Conservation (phyloP, 257 asterid species). For the Gardenia jasminoides region DNA sequence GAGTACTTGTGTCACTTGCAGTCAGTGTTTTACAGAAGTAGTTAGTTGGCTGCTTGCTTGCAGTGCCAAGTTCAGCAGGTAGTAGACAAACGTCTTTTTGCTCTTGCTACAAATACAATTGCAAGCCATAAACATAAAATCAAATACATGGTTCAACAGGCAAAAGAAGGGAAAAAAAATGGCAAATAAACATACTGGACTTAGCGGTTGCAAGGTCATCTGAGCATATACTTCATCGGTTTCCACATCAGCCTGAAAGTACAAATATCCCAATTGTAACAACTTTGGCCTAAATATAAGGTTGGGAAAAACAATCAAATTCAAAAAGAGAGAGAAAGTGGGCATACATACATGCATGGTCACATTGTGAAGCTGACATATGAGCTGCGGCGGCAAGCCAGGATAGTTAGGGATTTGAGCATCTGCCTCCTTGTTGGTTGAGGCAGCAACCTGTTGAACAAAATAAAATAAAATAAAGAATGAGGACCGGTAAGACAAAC, state of each 20-base stretch:
- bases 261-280: slow-evolving; percentile 1
- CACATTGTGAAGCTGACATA: slow-evolving; percentile 95
- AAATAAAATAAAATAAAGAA: slow-evolving; percentile 10
- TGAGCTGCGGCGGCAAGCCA: slow-evolving; percentile 84
- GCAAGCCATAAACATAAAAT: slow-evolving; percentile 10
- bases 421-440: slow-evolving; percentile 90
- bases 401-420: slow-evolving; percentile 84
- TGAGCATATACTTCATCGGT: slow-evolving; percentile 96
- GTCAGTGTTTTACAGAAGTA: slow-evolving; percentile 91
- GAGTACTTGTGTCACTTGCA: slow-evolving; percentile 95
- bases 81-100: slow-evolving; percentile 84
- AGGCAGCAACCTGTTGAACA: slow-evolving; percentile 79
- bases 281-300: background rate
- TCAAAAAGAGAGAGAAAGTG: background rate
- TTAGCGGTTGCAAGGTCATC: slow-evolving; percentile 92
- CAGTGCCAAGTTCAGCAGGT: slow-evolving; percentile 81
- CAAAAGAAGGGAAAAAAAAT: slow-evolving; percentile 15
- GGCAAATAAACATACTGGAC: slow-evolving; percentile 49
- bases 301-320: background rate
- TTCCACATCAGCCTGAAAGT: slow-evolving; percentile 85
- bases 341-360: slow-evolving; percentile 80
- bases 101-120: slow-evolving; percentile 63
- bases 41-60: slow-evolving; percentile 94
- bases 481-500: background rate
- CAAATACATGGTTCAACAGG: background rate